These are phyloP conservation scores for Leptographium procerum DNA, from an alignment of 2,329 filamentous ascomycete genomes.

Conservation along the genomic window DNA sequence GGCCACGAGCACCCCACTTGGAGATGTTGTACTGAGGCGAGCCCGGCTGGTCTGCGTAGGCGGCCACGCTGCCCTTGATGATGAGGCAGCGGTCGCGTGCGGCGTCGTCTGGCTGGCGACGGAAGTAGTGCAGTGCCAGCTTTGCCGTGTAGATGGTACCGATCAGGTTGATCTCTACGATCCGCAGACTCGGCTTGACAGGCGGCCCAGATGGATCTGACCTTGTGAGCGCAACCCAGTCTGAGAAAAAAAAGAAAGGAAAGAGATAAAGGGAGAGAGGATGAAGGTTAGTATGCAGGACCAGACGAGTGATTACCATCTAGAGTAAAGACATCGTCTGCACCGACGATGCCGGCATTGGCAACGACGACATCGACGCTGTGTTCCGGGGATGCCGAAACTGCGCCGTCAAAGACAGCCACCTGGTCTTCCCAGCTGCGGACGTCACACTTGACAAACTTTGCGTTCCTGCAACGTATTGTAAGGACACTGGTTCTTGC, in stretches of 20 bases:
- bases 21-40: conserved; percentile 30
- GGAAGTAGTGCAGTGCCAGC: conserved; percentile 34
- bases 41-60: conserved; percentile 33
- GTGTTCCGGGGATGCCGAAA: conserved; percentile 22
- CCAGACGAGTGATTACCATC: too few relatives aligned
- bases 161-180: conserved; percentile 29
- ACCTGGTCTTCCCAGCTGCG: conserved; percentile 31
- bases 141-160: conserved; percentile 34
- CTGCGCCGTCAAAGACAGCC: conserved; percentile 27
- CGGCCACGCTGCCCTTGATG: conserved; percentile 35
- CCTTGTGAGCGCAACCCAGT: background rate
- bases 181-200: conserved; percentile 28
- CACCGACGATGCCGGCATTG: conserved; percentile 29
- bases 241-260: background rate
- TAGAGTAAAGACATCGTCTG: conserved; percentile 10
- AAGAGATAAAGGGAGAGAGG: too few relatives aligned
- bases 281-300: too few relatives aligned
- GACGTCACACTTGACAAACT: conserved; percentile 21
- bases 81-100: conserved; percentile 35
- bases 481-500: background rate
- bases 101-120: conserved; percentile 24
- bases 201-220: conserved; percentile 16
- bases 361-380: conserved; percentile 35
- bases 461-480: conserved; percentile 18
- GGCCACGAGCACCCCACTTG: conserved; percentile 30